These are phyloP conservation scores for Rutstroemia sp. DNA, from an alignment of 2,329 filamentous ascomycete species.

Conservation along the genomic window DNA sequence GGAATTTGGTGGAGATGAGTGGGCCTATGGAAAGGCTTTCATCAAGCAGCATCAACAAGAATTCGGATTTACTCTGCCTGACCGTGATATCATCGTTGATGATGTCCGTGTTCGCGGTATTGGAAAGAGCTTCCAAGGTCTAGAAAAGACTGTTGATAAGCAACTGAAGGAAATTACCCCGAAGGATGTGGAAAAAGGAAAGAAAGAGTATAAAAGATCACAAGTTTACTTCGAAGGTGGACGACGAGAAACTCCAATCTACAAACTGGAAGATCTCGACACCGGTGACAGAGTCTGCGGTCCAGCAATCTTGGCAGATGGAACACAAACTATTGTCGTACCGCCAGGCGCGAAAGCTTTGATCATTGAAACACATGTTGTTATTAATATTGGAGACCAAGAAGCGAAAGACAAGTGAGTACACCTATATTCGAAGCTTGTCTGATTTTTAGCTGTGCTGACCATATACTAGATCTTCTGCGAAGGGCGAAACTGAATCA, in stretches of 20 bases:
- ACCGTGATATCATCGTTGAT: constrained; percentile 83
- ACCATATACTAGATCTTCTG: neutral
- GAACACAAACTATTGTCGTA: constrained; percentile 35
- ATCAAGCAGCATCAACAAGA: constrained; percentile 83
- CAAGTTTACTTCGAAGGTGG: constrained; percentile 82
- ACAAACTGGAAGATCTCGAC: constrained; percentile 69
- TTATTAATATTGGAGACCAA: constrained; percentile 70
- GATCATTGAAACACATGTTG: constrained; percentile 77
- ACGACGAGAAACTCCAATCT: constrained; percentile 70
- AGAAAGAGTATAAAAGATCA: constrained; percentile 58
- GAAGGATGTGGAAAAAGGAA: constrained; percentile 33
- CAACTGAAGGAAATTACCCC: constrained; percentile 66
- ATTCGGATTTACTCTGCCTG: constrained; percentile 82
- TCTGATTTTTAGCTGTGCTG: neutral
- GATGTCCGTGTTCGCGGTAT: constrained; percentile 85
- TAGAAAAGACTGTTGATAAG: constrained; percentile 76
- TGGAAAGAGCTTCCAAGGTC: constrained; percentile 75
- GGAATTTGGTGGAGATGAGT: constrained; percentile 58
- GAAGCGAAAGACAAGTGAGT: constrained; percentile 37
- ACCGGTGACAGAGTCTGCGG: constrained; percentile 6
- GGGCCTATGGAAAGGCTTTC: constrained; percentile 81
- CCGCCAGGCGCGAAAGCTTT: constrained; percentile 70
- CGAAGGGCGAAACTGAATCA: constrained; percentile 35
- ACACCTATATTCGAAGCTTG: neutral
- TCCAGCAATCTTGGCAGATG: constrained; percentile 10